Base-by-base conservation (phyloP, 805 yeast species). In the Lachancea waltii region DNA sequence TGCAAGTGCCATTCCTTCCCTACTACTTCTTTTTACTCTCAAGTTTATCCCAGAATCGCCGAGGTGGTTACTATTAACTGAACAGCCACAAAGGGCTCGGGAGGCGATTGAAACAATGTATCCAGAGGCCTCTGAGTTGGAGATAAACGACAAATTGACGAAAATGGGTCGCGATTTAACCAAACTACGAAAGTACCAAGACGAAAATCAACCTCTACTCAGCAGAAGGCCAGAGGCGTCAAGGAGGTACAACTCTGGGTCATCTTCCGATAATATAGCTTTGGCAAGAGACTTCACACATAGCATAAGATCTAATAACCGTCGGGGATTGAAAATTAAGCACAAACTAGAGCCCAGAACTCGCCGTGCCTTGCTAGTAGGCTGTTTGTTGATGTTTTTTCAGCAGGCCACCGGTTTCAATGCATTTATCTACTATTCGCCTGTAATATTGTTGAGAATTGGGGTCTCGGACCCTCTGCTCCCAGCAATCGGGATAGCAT, bases 331-430 rank as follows among this genome's bases (percentile, higher is more conserved):
- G 5, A 23, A 16, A 15, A 14, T 16, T n/a, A 42, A 27, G 30
- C 50, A 50, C 32, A 51, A 40, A 31, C 50, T 55, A 54, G 62
- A 58, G 35, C 47, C 58, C 10, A 46, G 51, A 20, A 72, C 65
- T 15, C 56, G 50, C 28, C 55, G 67, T 35, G 73, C 73, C 0
- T 46, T 68, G 5, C 44, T 69, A 31, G 72, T 77, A 8, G 67
- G 78, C 3, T 69, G 75, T 46, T 70, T 71, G 14, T 55, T 77
- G 30, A 64, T 75, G 67, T 64, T 73, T 44, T 67, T 73, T 45
- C 82, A 77, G 51, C 82, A 77, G 55, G 63, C 70, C 35, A 68
- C 76, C n/a, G 82, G 82, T 38, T 71, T 75, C 53, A 76, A 76
- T 58, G 75, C 78, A 28, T 75, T 77, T 50, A 74, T 77, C 71